Percentiles rank a stretch among this genome's conserved stretches.
Conservation (phyloP, 257 asterid species). For the Rhazya stricta region DNA sequence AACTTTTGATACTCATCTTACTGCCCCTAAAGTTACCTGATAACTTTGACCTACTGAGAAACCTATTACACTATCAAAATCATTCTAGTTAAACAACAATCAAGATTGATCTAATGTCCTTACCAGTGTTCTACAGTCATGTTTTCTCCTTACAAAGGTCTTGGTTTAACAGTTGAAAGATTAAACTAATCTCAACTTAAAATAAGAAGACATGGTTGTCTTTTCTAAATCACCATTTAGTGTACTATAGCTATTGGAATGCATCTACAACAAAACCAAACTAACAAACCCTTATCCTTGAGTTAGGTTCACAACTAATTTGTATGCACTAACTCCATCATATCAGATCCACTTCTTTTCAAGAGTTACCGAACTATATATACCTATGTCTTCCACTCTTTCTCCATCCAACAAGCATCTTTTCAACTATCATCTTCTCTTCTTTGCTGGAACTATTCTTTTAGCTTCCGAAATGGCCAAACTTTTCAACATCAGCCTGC, state of each 20-base stretch:
- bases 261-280: constrained; percentile 15
- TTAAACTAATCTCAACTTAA: neutral
- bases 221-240: neutral
- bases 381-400: constrained; percentile 19
- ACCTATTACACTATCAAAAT: neutral
- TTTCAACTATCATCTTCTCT: constrained; percentile 11
- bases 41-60: neutral
- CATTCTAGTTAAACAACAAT: too few relatives aligned
- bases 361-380: constrained; percentile 25
- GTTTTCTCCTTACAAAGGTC: neutral
- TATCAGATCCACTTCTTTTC: constrained; percentile 44
- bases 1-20: neutral
- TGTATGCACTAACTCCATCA: constrained; percentile 39
- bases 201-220: neutral
- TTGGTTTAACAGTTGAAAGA: neutral
- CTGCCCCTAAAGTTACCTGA: neutral
- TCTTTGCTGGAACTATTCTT: neutral
- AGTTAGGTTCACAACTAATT: constrained; percentile 15
- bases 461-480: constrained; percentile 39
- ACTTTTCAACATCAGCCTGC: constrained; percentile 18
- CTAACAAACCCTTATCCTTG: constrained; percentile 1
- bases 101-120: neutral
- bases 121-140: neutral
- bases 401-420: constrained; percentile 27
- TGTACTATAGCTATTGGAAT: neutral